phyloP scores from a whole-genome alignment of 768 basidiomycete species.

The Psilocybe azurescens region DNA sequence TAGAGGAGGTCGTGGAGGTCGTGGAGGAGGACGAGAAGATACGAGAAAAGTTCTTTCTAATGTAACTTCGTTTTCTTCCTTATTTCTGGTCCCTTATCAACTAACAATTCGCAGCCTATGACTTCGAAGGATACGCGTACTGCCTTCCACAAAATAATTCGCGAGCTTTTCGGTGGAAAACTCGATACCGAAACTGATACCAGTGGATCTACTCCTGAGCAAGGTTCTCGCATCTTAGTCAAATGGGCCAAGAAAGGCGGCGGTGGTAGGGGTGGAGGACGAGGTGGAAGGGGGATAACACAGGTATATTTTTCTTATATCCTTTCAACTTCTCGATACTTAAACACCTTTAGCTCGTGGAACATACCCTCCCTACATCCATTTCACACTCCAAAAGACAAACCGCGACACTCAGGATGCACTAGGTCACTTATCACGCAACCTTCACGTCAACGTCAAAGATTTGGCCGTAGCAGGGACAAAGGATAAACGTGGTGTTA shows the following conservation, averaged over 20 bases:
- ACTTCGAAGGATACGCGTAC: slow-evolving; percentile 81
- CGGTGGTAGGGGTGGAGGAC: slow-evolving; percentile 51
- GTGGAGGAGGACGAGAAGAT: slow-evolving; percentile 58
- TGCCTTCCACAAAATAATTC: slow-evolving; percentile 78
- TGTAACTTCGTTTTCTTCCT: slow-evolving; percentile 44
- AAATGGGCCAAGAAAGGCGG: slow-evolving; percentile 70
- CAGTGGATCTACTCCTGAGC: slow-evolving; percentile 52
- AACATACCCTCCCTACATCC: slow-evolving; percentile 85
- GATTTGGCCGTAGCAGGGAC: slow-evolving; percentile 93
- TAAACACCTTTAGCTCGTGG: slow-evolving; percentile 59
- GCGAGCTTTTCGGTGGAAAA: slow-evolving; percentile 82
- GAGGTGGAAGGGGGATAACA: slow-evolving; percentile 48
- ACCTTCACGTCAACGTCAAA: slow-evolving; percentile 76
- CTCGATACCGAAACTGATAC: slow-evolving; percentile 83
- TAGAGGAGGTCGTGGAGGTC: slow-evolving; percentile 33
- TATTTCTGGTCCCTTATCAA: slow-evolving; percentile 17
- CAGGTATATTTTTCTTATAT: slow-evolving; percentile 22
- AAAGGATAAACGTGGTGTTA: slow-evolving; percentile 98
- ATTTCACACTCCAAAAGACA: slow-evolving; percentile 96
- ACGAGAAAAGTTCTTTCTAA: slow-evolving; percentile 79
- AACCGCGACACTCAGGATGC: slow-evolving; percentile 98
- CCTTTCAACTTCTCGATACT: not conserved
- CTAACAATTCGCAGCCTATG: slow-evolving; percentile 65
- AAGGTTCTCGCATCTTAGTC: slow-evolving; percentile 79
- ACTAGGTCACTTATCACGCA: slow-evolving; percentile 77